Evolutionary conservation across 306 rosid genomes (phyloP), one percentile per base, ranked within the genome.

Genomic region (Carpinus viminea): DNA sequence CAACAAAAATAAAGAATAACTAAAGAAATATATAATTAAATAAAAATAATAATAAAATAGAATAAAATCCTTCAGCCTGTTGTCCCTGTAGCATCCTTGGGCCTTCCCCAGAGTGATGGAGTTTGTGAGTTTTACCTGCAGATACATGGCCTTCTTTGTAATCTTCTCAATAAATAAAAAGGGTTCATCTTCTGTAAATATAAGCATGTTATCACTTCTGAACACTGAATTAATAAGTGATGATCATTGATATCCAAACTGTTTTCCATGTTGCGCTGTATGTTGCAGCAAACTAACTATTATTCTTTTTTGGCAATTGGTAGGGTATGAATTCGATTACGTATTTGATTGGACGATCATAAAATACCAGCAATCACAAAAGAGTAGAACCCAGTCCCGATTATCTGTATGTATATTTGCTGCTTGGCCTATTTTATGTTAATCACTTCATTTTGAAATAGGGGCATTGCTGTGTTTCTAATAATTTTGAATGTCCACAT

Each of bases 341-440:
- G 79, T 90, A 80, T 93, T 90, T 86, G 97, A 93, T 81, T 93
- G 98, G 98, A 90, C 97, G 66, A 83, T 91, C 81, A 86, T 93
- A 64, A 93, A 93, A 88, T 90, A 91, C 68, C 93, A 93, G 87
- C 97, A 93, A 76, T 83, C 98, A 7, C 98, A 91, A 53, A 91
- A 89, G 86, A 93, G 73, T 80, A 91, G 79, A 82, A 65, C 86
- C 69, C 91, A 88, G 83, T 76, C 86, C 61, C 91, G 76, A 51
- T 28, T 76, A 55, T 79, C 93, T 43, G 97, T 93, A 85, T 86
- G 97, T 79, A 15, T 86, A 68, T 74, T 74, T 60, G 34, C 80
- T 81, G 76, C 75, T 53, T 72, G 13, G 21, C 72, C 13, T 74
- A 43, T 66, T 48, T 8, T 21, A 2, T 73, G 31, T 18, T 24